Conservation (phyloP, 75 land plant species). For the Chamaecyparis obtusa region DNA sequence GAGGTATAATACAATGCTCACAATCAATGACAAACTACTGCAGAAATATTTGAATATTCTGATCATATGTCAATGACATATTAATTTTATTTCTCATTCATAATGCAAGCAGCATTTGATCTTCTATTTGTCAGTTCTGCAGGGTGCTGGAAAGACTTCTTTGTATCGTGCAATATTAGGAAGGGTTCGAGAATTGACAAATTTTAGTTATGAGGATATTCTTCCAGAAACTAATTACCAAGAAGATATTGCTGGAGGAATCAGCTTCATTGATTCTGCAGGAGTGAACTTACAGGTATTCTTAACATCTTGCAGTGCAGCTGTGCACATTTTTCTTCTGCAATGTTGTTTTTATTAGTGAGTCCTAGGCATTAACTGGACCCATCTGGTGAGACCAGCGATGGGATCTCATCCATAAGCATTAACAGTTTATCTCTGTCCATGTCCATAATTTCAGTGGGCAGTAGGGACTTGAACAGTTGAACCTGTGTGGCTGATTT, state of each 20-base stretch:
- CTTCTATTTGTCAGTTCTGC: conserved; percentile 1
- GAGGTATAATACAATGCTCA: conserved; percentile 44
- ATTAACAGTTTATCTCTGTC: too few relatives aligned
- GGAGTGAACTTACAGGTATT: conserved; percentile 89
- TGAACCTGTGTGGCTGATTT: too few relatives aligned
- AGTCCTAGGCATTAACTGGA: too few relatives aligned
- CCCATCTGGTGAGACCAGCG: too few relatives aligned
- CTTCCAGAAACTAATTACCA: conserved; percentile 48
- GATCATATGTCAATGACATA: neutral
- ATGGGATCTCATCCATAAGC: too few relatives aligned
- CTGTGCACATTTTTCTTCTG: neutral
- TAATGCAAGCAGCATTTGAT: neutral
- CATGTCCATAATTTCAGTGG: too few relatives aligned
- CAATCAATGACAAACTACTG: neutral
- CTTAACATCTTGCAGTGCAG: neutral
- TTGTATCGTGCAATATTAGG: conserved; percentile 69
- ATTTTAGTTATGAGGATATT: conserved; percentile 32
- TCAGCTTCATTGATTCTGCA: conserved; percentile 66
- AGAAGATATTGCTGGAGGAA: conserved; percentile 70
- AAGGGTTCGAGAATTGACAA: conserved; percentile 31
- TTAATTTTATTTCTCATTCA: neutral
- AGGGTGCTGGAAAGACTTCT: conserved; percentile 97
- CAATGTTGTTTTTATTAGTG: neutral
- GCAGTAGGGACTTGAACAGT: too few relatives aligned
- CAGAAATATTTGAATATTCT: neutral